Evolutionary conservation across 2,329 filamentous ascomycete species (phyloP), one percentile per base, ranked within the genome.

Genomic region (Lasiodiplodia theobromae): DNA sequence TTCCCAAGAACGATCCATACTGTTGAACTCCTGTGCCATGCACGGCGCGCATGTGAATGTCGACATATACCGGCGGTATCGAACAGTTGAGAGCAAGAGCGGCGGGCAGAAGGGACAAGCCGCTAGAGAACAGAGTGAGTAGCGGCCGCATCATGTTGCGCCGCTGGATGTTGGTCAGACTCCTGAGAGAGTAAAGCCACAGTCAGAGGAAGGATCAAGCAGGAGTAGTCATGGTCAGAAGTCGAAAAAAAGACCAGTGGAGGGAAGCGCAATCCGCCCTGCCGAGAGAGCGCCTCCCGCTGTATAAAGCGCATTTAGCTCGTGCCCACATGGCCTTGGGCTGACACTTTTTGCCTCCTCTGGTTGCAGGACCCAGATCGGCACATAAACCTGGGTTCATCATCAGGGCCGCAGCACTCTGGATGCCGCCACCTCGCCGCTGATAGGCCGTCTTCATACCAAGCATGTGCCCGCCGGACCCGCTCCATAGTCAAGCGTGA

Each of bases 1-100:
- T 73, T 23, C 82, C 82, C 40, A 82, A 79, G 73, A 83, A 83
- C 2, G 80, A 79, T 58, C 82, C 82, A 75, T 83, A 83, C 67
- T 82, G 81, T 58, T 80, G 79, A 14, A 76, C 72, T 1, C 73
- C 70, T 6, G 77, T 77, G 58, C 78, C 77, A 63, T 82, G 77
- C n/a, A 83, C 81, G 16, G 74, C 77, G 63, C 82, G 75, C 69
- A 77, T 78, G 66, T 83, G 81, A 47, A 83, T 82, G 57, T 83
- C 81, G 72, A 83, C 79, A 68, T 81, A 83, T 67, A 83, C 77
- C 0, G 80, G 80, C 38, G 75, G 71, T 65, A 73, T 77, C 7
- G 65, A 77, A 69, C 79, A 81, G 71, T 81, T 79, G 70, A 78
- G 77, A 18, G 78, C 78, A 71, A 74, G 68, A 68, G 75, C 76